Percentiles rank a stretch among this genome's conserved stretches.
Evolutionary conservation across 2,329 filamentous ascomycete species (phyloP).

Genomic region (Fusarium coicis): DNA sequence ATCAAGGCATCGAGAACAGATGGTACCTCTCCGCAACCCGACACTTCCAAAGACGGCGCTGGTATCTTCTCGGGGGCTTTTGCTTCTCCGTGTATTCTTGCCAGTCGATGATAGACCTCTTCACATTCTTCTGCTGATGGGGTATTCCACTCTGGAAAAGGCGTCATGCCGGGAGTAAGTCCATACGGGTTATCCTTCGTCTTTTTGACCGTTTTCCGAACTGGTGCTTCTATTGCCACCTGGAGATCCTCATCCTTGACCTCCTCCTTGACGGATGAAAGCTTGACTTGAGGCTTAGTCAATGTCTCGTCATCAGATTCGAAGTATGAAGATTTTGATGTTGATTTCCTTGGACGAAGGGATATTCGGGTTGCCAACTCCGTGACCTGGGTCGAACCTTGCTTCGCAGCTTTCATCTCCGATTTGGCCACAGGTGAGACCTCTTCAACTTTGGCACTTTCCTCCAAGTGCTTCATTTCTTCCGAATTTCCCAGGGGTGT

Average conservation of each 20-base stretch:
- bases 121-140: constrained; percentile 39
- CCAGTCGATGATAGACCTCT: constrained; percentile 37
- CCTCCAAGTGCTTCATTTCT: background rate
- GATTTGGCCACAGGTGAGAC: background rate
- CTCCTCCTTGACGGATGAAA: constrained; percentile 23
- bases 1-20: constrained; percentile 43
- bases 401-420: background rate
- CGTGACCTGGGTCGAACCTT: background rate
- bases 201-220: constrained; percentile 37
- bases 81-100: constrained; percentile 40
- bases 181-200: constrained; percentile 43
- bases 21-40: constrained; percentile 43
- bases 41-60: constrained; percentile 43
- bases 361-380: constrained; percentile 11
- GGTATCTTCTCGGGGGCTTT: constrained; percentile 43
- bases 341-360: constrained; percentile 24
- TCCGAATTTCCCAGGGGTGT: background rate
- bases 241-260: constrained; percentile 14
- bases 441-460: constrained; percentile 1
- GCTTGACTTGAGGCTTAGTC: background rate
- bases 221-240: constrained; percentile 4
- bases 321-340: constrained; percentile 27
- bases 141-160: constrained; percentile 41
- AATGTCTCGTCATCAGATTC: constrained; percentile 37
- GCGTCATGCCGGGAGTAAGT: constrained; percentile 43